Conservation (phyloP, 2,329 filamentous ascomycete genomes). For the Xylariales sp. region DNA sequence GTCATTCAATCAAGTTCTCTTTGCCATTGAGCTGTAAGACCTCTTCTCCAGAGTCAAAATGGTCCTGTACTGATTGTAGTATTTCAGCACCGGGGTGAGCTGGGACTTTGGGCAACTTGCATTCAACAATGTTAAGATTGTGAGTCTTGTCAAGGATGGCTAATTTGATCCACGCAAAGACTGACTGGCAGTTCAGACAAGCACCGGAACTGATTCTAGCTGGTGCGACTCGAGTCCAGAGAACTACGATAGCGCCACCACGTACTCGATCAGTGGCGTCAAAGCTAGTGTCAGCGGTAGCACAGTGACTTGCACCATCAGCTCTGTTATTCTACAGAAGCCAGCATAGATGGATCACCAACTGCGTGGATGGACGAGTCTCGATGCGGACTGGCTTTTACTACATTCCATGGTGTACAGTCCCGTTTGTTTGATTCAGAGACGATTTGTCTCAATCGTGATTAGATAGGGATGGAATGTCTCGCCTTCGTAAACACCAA, state of each 20-base stretch:
- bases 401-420: too few species aligned
- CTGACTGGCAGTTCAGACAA: conserved; percentile 16
- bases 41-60: background rate
- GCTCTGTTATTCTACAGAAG: conserved; percentile 38
- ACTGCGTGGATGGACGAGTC: too few species aligned
- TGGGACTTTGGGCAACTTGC: conserved; percentile 36
- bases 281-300: conserved; percentile 27
- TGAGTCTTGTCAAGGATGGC: conserved; percentile 20
- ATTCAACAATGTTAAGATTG: conserved; percentile 43
- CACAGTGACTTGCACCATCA: conserved; percentile 38
- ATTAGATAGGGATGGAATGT: too few species aligned
- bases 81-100: conserved; percentile 24
- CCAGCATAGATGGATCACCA: conserved; percentile 23
- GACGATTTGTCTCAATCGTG: too few species aligned
- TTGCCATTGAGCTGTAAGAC: conserved; percentile 35
- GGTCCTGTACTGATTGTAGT: background rate
- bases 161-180: background rate
- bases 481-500: too few species aligned
- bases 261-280: conserved; percentile 29
- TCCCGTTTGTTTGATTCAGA: too few species aligned
- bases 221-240: conserved; percentile 30
- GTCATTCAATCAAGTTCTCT: conserved; percentile 35
- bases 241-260: conserved; percentile 32
- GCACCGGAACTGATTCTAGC: conserved; percentile 24
- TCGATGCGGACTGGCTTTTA: too few species aligned